phyloP scores from a whole-genome alignment of 192 early-diverging fungal species.

The Rhizoclosmatium globosum region DNA sequence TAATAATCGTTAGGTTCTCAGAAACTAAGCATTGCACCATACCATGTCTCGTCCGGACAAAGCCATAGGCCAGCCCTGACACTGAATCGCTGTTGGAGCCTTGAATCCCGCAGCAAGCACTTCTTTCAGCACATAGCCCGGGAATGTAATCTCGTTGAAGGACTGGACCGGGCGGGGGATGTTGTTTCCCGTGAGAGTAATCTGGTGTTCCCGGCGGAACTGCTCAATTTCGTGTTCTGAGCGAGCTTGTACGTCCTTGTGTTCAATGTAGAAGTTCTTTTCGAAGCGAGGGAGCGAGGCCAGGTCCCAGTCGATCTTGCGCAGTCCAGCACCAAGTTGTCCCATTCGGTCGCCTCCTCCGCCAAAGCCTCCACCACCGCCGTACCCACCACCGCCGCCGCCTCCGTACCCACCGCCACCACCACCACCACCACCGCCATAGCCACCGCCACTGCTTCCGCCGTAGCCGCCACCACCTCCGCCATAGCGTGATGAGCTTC shows the following conservation, averaged over 20 bases:
- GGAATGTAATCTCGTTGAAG: constrained; percentile 94
- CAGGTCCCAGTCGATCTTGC: constrained; percentile 73
- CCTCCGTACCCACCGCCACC: constrained; percentile 54
- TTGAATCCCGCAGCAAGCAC: constrained; percentile 85
- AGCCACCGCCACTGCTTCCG: constrained; percentile 35
- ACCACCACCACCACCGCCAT: constrained; percentile 52
- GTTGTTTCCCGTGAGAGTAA: constrained; percentile 82
- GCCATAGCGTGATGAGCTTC: background rate
- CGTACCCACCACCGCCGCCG: constrained; percentile 52
- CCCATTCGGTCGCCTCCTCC: constrained; percentile 52
- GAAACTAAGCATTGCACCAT: constrained; percentile 28
- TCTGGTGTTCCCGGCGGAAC: constrained; percentile 80
- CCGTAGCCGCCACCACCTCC: constrained; percentile 47
- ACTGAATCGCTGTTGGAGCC: constrained; percentile 92
- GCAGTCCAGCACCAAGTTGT: constrained; percentile 65
- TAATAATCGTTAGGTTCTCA: background rate
- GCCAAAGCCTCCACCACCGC: constrained; percentile 44
- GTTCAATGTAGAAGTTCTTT: constrained; percentile 97
- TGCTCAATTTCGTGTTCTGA: constrained; percentile 77
- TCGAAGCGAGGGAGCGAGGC: constrained; percentile 80
- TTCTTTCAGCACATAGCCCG: constrained; percentile 89
- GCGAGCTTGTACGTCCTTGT: constrained; percentile 72
- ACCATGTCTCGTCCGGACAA: constrained; percentile 94
- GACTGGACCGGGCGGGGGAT: constrained; percentile 90
- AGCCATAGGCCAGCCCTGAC: constrained; percentile 99